Evolutionary conservation across 129 eudicot genomes (phyloP), one percentile per base, ranked within the genome.

Genomic region (Pseudognaphalium luteoalbum): DNA sequence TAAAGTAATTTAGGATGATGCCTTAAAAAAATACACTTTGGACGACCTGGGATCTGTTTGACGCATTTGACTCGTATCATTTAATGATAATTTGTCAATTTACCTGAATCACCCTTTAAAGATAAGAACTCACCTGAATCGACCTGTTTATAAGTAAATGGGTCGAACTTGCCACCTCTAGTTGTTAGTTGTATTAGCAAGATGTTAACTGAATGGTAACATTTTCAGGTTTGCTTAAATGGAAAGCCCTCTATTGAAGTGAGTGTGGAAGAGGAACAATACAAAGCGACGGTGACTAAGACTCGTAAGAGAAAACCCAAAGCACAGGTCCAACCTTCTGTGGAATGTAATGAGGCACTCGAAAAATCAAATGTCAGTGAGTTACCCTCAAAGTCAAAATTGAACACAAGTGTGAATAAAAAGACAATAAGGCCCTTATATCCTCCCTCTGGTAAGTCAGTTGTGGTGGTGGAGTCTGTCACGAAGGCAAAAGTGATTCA

Each of bases 401-500:
- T 84, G 29, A 32, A 20, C 11, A 37, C 76, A 75, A 78, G 22
- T 70, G 67, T 69, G 44, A 83, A 44, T 29, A 52, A 58, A 6
- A 88, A 78, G 85, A 58, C 69, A 67, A 79, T 81, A 69, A 85
- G 77, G 37, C 90, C 87, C 63, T 75, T 94, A 72, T 94, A 88
- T 77, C 98, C 98, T 61, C 98, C 98, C 17, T 74, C 74, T 4
- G 85, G 85, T 30, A 94, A 89, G 83, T 94, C 98, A 21, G 96
- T 94, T 17, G 61, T 94, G 52, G 91, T 94, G 67, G 98, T 94
- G 72, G 98, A 94, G 76, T 94, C 98, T 47, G 81, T 79, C 20
- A 86, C 98, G 52, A 94, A 94, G 82, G 98, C 98, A 78, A 94
- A 86, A 84, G 93, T 94, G 64, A 94, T 94, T 75, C 98, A 94